A percentile compares a stretch with the other conserved stretches of the same genome.
Conservation (phyloP, 2,329 filamentous ascomycete species). For the Amauroascus niger region DNA sequence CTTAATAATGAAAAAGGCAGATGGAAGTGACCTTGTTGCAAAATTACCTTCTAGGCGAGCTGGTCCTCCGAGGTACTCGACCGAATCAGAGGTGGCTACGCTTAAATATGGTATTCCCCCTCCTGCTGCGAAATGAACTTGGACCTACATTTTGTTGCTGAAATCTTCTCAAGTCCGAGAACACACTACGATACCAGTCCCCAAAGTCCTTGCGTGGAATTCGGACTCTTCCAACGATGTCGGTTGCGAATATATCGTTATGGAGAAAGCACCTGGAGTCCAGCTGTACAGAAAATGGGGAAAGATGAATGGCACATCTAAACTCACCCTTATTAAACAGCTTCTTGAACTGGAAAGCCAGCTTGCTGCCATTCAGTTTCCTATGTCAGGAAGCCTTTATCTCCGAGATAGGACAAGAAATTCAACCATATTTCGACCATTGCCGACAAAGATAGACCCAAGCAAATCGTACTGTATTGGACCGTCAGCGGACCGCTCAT, state of each 20-base stretch:
- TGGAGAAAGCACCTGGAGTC: slow-evolving; percentile 20
- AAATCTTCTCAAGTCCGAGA: slow-evolving; percentile 1
- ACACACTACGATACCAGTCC: slow-evolving; percentile 14
- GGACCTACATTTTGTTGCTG: not conserved
- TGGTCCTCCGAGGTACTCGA: not conserved
- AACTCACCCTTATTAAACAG: not conserved
- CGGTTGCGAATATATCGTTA: slow-evolving; percentile 18
- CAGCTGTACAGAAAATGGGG: slow-evolving; percentile 20
- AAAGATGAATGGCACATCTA: slow-evolving; percentile 17
- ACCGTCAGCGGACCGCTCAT: too few relatives aligned
- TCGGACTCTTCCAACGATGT: slow-evolving; percentile 15
- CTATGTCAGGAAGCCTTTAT: slow-evolving; percentile 9
- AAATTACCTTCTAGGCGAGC: not conserved
- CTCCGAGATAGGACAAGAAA: too few relatives aligned
- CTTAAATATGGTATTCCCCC: slow-evolving; percentile 9
- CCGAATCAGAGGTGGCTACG: slow-evolving; percentile 19
- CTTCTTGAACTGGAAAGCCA: not conserved
- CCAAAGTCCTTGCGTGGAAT: slow-evolving; percentile 14
- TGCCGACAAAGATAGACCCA: too few relatives aligned
- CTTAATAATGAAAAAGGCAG: slow-evolving; percentile 2
- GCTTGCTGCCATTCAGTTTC: slow-evolving; percentile 6
- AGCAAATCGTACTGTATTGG: too few relatives aligned
- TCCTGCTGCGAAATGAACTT: not conserved
- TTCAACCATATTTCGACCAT: too few relatives aligned
- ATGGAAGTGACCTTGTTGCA: slow-evolving; percentile 6